Evolutionary conservation across 441 rosid genomes (phyloP), one percentile per base, ranked within the genome.

Genomic region (Erodium texanum): DNA sequence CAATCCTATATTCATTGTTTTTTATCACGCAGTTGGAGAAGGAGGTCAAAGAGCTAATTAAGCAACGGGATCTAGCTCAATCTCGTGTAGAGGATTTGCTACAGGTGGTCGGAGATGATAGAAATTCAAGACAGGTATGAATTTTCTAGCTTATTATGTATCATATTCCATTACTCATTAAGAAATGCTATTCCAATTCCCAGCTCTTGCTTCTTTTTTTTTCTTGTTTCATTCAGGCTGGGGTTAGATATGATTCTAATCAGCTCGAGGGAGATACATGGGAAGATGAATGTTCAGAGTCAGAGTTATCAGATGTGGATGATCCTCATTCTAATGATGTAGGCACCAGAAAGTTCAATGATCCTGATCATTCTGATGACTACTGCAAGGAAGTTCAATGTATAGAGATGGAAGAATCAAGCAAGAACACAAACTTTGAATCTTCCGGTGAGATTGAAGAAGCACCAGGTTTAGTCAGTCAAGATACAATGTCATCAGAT

Each of bases 231-330:
- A 9, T 41, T 15, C 87, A 89, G 48, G 48, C 48, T 12, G 48
- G 14, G 48, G 48, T 9, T 2, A 41, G 48, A 12, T 41, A 41
- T 7, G 15, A 41, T 41, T 9, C 14, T 41, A 7, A 41, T 9
- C 48, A 41, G 48, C 48, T 7, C 0, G 48, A 41, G 48, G 11
- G 48, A 41, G 48, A 41, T 41, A 10, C 48, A 41, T 41, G 48
- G 93, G 97, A 83, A 73, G 89, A 87, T 71, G 89, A 81, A 50
- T 72, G 74, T 74, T 86, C 89, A 22, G 77, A 68, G 82, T 86
- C 90, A 24, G 92, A 89, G 68, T 71, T 85, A 74, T 87, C 87
- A 15, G 78, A 79, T 34, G 75, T 81, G 50, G 76, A 74, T 68
- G 80, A 78, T 78, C 79, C 59, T 29, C 77, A 27, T 41, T 62